Evolutionary conservation across 805 yeast species (phyloP), one percentile per base, ranked within the genome.

Genomic region (Metschnikowia cubensis): DNA sequence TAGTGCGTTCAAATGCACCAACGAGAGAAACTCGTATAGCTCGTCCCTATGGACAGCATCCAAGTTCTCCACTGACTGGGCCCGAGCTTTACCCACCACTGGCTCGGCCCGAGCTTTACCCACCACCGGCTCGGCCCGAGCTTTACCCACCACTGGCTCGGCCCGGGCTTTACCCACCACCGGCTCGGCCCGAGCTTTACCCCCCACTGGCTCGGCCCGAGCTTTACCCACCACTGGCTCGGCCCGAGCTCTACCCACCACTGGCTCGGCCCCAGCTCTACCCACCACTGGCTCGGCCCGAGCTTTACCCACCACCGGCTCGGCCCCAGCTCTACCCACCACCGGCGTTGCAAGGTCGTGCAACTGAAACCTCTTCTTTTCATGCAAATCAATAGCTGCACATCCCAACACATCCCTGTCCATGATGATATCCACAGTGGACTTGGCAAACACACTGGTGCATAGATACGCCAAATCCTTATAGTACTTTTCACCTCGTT

Each of bases 1-100:
- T 10, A 50, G 31, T 6, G 54, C 48, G 21, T 56, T 57, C 20
- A 54, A 13, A 36, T 57, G 61, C 17, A 54, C 45, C 47, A 57
- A 44, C 15, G 54, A 38, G 29, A 56, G 40, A 18, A 46, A 54
- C 39, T 57, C 61, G 22, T 54, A 54, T 8, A 54, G n/a, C 2
- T 54, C 57, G 11, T 18, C 42, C 10, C 32, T 35, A 11, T 38
- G 48, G 0, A 40, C 50, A 17, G 40, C 25, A 4, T 33, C 35
- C 44, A 32, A 18, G 1, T 22, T 20, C 20, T 34, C 10, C 13
- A 25, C n/a, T 15, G 22, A 11, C 29, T 7, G 7, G 5, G 17
- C 6, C 15, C 8, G n/a, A 10, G n/a, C 11, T 8, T 32, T n/a
- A 3, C 14, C 31, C 11, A 42, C 37, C 7, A 42, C 13, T 18